Evolutionary conservation across 2,329 filamentous ascomycete species (phyloP), one percentile per base, ranked within the genome.

Genomic region (Cercospora beticola): DNA sequence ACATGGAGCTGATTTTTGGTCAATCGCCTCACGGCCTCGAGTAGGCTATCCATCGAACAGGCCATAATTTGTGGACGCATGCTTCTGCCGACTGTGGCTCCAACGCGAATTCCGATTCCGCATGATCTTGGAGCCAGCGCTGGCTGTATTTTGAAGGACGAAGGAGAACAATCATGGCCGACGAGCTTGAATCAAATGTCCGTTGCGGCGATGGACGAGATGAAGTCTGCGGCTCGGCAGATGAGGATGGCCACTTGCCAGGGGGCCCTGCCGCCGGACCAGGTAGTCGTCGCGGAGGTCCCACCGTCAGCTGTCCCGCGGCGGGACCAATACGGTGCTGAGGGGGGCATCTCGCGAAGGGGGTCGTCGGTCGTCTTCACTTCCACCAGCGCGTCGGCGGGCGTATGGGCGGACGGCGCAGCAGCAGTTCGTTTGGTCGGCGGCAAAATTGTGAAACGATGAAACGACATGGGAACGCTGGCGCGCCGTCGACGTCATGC

Each of bases 401-500:
- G 16, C 36, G 36, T 43, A 8, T 43, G 36, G 36, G 36, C 36
- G 16, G 16, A n/a, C 36, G 36, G 36, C 5, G 36, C 36, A 43
- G 36, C 36, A 43, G 36, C 36, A n/a, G 33, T 16, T 31, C 54
- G 26, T 28, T 31, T n/a, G n/a, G n/a, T 12, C 54, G 28, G 54
- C 54, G 54, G 54, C 54, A 58, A 23, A 33, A 26, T 52, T 21
- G 18, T 56, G 62, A 49, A 40, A 64, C 43, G 61, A 30, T 9
- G 8, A 33, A 43, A 43, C 36, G 36, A 43, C 36, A 43, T 43
- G 36, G 36, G 36, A 36, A 43, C 36, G 36, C 36, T 6, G 36
- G 36, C 36, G 36, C 40, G 61, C 61, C 40, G 40, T 63, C 61
- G 59, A 58, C 59, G 59, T 46, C 59, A 62, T 28, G 40, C 46